Base-by-base conservation (phyloP, 2,329 filamentous ascomycete genomes). In the Paecilomyces variotii region DNA sequence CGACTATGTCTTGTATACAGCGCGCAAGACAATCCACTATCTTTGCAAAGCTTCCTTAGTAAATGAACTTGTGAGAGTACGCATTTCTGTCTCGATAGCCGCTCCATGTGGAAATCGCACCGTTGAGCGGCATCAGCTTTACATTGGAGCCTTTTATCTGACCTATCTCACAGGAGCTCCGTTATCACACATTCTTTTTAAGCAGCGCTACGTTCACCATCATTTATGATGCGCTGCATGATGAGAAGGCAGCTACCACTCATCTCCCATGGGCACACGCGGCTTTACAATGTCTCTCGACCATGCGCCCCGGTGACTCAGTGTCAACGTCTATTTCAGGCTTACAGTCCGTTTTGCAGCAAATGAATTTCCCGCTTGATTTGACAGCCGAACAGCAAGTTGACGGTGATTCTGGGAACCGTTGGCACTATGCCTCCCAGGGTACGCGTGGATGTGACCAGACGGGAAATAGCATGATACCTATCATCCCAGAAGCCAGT, bases 101-200 rank as follows among this genome's bases (percentile, higher is more conserved):
- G n/a, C 19, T 24, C 19, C 4, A 14, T 14, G n/a, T n/a, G 12
- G 2, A 14, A 19, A 45, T 45, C n/a, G 39, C 39, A 45, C 6
- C 39, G 6, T 45, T 45, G 14, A 45, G 3, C 14, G 11, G 35
- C 12, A 14, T 14, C 35, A 14, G 4, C 11, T 2, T 14, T 4
- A 27, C 14, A 19, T 19, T 50, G 3, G 19, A 24, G 25, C 9
- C 25, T 25, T n/a, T 0, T 11, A 10, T 25, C 4, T 54, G 12
- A 53, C n/a, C 10, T 4, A 26, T 1, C 3, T 1, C 19, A 4
- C 25, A 79, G 77, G 72, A 77, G 66, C 65, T 78, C 3, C 76
- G 75, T 35, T 79, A 79, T 27, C 76, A 79, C 27, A 74, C 69
- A 4, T 79, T 76, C 54, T 79, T 79, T 54, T 65, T 79, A 9